Evolutionary conservation across 495 filamentous ascomycete species (phyloP).

Genomic region (Annulohypoxylon moriforme): DNA sequence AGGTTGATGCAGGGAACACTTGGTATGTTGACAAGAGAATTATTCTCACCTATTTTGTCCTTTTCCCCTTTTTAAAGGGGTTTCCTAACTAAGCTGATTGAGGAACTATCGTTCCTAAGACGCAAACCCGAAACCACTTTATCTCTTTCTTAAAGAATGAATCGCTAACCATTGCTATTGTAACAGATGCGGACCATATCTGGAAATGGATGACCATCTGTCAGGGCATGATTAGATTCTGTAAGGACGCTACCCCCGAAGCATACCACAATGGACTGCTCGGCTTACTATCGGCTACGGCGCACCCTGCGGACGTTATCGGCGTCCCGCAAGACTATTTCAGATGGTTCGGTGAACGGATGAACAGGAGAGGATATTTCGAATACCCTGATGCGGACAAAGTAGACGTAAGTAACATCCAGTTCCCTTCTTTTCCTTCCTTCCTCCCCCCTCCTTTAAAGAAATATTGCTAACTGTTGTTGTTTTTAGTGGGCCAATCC

Average conservation of each 20-base stretch:
- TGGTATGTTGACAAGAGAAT: conserved; percentile 21
- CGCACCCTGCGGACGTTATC: background rate
- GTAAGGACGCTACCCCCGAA: conserved; percentile 13
- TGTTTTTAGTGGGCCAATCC: conserved; percentile 19
- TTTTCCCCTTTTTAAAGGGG: background rate
- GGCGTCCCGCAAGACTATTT: background rate
- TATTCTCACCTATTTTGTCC: background rate
- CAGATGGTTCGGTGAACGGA: background rate
- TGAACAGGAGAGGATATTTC: conserved; percentile 12
- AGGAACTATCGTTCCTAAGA: background rate
- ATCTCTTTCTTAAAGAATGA: background rate
- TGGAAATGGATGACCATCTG: conserved; percentile 31
- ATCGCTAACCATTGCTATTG: background rate
- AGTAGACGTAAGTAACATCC: conserved; percentile 3
- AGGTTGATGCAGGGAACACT: conserved; percentile 43
- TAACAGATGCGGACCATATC: background rate
- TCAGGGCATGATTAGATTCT: conserved; percentile 29
- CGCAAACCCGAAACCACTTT: background rate
- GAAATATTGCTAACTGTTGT: background rate
- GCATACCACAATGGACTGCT: conserved; percentile 12
- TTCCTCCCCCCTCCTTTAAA: background rate
- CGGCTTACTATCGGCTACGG: background rate
- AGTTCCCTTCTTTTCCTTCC: background rate
- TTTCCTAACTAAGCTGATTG: background rate
- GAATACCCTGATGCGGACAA: conserved; percentile 28